phyloP scores from a whole-genome alignment of 1,284 basidiomycete genomes.

The Grifola frondosa region DNA sequence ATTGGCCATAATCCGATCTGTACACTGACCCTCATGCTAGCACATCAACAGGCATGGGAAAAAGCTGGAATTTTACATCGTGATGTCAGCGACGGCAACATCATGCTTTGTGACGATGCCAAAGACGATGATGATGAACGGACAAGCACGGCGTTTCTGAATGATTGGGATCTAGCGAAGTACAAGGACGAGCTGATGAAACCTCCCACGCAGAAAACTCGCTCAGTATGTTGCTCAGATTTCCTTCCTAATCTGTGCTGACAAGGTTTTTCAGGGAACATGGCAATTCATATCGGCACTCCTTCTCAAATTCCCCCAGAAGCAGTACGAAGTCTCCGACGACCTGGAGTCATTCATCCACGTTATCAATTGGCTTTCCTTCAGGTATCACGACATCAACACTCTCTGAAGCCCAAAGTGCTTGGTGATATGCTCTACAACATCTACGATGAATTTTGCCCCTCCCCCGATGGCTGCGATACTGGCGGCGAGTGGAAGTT shows the following conservation, averaged over 20 bases:
- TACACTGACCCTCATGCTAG: not conserved
- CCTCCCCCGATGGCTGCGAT: no score
- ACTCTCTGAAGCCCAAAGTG: no score
- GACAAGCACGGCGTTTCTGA: conserved; percentile 3
- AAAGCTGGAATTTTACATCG: conserved; percentile 2
- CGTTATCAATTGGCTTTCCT: conserved; percentile 2
- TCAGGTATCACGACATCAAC: no score
- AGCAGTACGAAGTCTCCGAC: conserved; percentile 9
- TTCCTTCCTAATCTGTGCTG: no score
- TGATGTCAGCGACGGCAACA: conserved; percentile 3
- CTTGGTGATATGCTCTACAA: no score
- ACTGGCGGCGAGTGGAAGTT: no score
- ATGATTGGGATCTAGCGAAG: conserved; percentile 7
- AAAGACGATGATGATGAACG: not conserved
- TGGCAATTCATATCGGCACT: conserved; percentile 13
- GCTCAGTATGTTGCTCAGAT: no score
- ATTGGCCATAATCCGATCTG: not conserved
- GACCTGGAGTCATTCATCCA: conserved; percentile 16
- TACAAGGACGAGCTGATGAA: not conserved
- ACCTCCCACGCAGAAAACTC: no score
- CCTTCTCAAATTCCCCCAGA: conserved; percentile 1
- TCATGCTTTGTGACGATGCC: conserved; percentile 1
- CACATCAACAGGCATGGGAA: conserved; percentile 1
- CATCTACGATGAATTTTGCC: no score
- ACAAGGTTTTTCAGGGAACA: conserved; percentile 9